Evolutionary conservation across 371 early-diverging fungal species (phyloP), one percentile per base, ranked within the genome.

Genomic region (Mucor sp.): DNA sequence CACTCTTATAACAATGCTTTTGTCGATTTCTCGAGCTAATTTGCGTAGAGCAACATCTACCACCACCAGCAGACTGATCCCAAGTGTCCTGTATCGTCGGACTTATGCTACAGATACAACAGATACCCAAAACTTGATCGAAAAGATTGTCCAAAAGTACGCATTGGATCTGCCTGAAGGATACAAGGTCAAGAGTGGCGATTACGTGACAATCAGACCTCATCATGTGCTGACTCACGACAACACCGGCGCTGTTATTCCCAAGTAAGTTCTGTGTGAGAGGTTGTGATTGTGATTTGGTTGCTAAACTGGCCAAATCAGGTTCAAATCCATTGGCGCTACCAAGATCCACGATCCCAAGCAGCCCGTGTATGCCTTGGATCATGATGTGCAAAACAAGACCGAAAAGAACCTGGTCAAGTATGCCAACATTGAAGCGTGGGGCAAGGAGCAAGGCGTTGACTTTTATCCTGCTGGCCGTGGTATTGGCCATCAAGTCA

Each of bases 361-460:
- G n/a, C 97, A 97, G 74, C 90, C 94, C 2, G 96, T 98, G 15
- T 97, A 95, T 80, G 94, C 98, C 9, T 84, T 97, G 37, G 98
- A 98, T 79, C 98, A 98, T 74, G 96, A 98, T 78, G 95, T 98
- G 30, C 98, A 98, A 74, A 96, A 97, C 87, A 96, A 87, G 69
- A 75, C 86, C 0, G 93, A 92, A 58, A 90, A 91, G 90, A 97
- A 97, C 75, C 71, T 93, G 35, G 67, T 68, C n/a, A 98, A 98
- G 77, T 97, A 97, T 72, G 78, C 79, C 17, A 81, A 86, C 9
- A 98, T 98, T 69, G 92, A 89, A 69, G 80, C 75, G 39, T 98
- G 96, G 81, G 96, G 94, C 14, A 80, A 83, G 35, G 58, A 83
- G n/a, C 91, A 97, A 71, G 85, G 88, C n/a, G 90, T 95, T 57